Conservation (phyloP, 2,329 filamentous ascomycete species). For the Aspergillus sp. region DNA sequence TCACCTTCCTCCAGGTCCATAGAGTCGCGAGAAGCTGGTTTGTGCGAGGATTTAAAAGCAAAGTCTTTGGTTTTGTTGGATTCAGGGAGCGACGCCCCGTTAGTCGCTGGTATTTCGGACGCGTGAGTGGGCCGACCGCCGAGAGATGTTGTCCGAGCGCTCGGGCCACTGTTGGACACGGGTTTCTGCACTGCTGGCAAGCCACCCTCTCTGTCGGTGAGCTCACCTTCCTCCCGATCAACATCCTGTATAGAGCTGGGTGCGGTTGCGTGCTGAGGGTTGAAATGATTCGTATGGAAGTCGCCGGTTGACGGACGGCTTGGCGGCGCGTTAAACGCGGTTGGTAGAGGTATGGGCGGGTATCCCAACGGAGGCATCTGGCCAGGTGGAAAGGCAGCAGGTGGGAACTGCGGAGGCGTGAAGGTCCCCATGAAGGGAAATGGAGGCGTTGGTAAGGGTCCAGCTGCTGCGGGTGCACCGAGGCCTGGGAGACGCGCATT, state of each 20-base stretch:
- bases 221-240: slow-evolving; percentile 71
- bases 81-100: not conserved
- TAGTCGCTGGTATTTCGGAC: not conserved
- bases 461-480: slow-evolving; percentile 20
- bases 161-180: not conserved
- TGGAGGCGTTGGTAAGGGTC: slow-evolving; percentile 28
- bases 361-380: slow-evolving; percentile 24
- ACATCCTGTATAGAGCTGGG: slow-evolving; percentile 35
- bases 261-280: slow-evolving; percentile 15
- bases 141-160: not conserved
- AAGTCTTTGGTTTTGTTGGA: not conserved
- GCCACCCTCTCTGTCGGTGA: slow-evolving; percentile 65
- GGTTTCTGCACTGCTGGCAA: not conserved
- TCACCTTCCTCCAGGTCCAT: slow-evolving; percentile 28
- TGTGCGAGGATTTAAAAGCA: not conserved
- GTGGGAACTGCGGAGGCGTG: slow-evolving; percentile 29
- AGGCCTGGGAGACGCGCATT: slow-evolving; percentile 33
- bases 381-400: slow-evolving; percentile 34
- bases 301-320: slow-evolving; percentile 10
- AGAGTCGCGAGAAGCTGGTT: slow-evolving; percentile 1
- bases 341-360: slow-evolving; percentile 20
- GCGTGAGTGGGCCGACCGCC: not conserved
- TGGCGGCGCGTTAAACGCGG: slow-evolving; percentile 13
- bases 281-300: slow-evolving; percentile 12
- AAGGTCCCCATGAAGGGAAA: slow-evolving; percentile 35